Conservation (phyloP, 2,329 filamentous ascomycete species). For the Neonectria faginata region DNA sequence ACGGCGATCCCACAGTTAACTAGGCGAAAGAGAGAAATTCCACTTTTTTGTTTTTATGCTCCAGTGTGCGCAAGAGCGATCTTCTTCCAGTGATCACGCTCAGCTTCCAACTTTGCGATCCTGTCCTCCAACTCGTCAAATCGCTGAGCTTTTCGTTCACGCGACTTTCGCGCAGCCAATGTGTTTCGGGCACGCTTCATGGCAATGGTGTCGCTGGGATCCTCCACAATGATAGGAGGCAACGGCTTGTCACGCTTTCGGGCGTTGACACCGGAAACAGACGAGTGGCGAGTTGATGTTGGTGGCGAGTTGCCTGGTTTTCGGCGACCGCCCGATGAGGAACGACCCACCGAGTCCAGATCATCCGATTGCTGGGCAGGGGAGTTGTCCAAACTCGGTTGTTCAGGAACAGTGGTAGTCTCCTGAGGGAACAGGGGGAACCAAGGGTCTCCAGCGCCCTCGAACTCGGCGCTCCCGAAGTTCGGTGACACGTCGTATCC, state of each 20-base stretch:
- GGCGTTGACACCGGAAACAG: conserved; percentile 75
- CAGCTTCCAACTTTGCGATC: conserved; percentile 76
- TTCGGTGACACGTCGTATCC: conserved; percentile 83
- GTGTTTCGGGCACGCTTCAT: conserved; percentile 96
- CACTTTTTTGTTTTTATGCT: conserved; percentile 49
- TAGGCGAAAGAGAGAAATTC: conserved; percentile 47
- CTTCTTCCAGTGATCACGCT: conserved; percentile 74
- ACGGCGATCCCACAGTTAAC: conserved; percentile 21
- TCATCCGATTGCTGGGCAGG: conserved; percentile 61
- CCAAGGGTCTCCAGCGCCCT: conserved; percentile 70
- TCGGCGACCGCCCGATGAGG: conserved; percentile 54
- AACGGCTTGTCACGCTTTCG: conserved; percentile 85
- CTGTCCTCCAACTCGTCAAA: conserved; percentile 79
- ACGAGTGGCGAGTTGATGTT: conserved; percentile 70
- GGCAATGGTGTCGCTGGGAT: conserved; percentile 79
- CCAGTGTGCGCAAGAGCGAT: conserved; percentile 60
- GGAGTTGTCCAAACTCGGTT: conserved; percentile 53
- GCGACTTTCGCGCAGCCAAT: conserved; percentile 91
- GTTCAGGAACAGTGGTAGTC: conserved; percentile 41
- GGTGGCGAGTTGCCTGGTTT: conserved; percentile 61
- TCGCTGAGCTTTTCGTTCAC: conserved; percentile 84
- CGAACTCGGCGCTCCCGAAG: conserved; percentile 71
- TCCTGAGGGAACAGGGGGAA: conserved; percentile 77
- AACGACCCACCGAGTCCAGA: conserved; percentile 57
- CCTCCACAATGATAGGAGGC: conserved; percentile 80